Evolutionary conservation across 768 basidiomycete genomes (phyloP), one percentile per base, ranked within the genome.

Genomic region (Trametes punicea): DNA sequence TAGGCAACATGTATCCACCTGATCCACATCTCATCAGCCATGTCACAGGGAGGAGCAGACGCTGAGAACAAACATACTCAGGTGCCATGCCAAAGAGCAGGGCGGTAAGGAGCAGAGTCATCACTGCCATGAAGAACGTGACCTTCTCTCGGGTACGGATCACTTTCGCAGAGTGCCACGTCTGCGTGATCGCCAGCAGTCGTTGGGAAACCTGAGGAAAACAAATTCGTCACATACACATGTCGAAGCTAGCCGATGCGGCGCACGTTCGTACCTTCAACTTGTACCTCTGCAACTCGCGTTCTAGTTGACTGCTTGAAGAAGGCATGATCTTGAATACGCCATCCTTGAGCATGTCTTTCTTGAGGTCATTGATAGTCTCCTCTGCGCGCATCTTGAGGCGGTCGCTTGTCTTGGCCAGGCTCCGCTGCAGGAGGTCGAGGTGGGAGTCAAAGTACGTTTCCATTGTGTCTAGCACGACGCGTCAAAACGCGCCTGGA

Each of bases 81-180:
- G 95, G 95, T 15, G 84, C 83, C 66, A 90, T 77, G n/a, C 89
- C 92, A 65, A 95, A 92, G 58, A 98, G 72, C 4, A 98, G 80
- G 5, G 93, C 86, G 15, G 93, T 88, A 65, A 85, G 76, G 25
- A 96, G 77, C 21, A 99, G 72, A 16, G 86, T 87, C 86, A 95
- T 90, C 40, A 99, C 97, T 26, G 94, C 90, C 65, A 91, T 82
- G 74, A 98, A 90, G 77, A 98, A 99, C 0, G 92, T 89, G 31
- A 92, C 74, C 69, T 93, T 90, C 62, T 91, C 88, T 46, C 87
- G 81, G 27, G 90, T 88, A 18, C 88, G 80, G 39, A 92, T 83
- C 16, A 89, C 88, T 70, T 92, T 90, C 2, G 93, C 88, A 13
- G 93, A 94, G 64, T 96, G 89, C 97, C 97, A 99, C 29, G 91